Base-by-base conservation (phyloP, 306 rosid species). In the Quercus suber region DNA sequence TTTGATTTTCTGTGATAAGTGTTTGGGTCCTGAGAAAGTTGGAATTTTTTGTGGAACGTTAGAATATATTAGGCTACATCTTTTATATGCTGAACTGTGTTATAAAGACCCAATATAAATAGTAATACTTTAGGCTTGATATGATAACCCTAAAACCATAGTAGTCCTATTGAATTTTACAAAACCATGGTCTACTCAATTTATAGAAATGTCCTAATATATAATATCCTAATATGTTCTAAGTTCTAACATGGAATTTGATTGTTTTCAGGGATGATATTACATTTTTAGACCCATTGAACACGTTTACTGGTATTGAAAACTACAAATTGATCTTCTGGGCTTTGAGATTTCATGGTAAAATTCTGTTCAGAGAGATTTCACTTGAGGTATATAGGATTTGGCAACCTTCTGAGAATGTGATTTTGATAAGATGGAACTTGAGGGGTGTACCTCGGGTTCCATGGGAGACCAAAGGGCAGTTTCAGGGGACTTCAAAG, bases 331-430 rank as follows among this genome's bases (percentile, higher is more conserved):
- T 90, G 82, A 92, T 95, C 82, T 95, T 90, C 81, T 95, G 99
- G 99, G 99, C 98, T 27, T 83, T 95, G 75, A 81, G 98, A 75
- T 91, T 95, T 83, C 99, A 95, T 56, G 97, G 96, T 3, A 89
- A 79, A 74, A 84, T 95, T 73, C 78, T 95, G 78, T 92, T 95
- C 82, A 89, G 89, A 15, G 99, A 92, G 82, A 89, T 95, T 71
- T 87, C 86, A n/a, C 84, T 92, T 37, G 99, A 95, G 82, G 88
- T 92, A 2, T 88, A 79, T 73, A 78, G 94, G 86, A 89, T 92
- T 77, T 95, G 99, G 99, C 99, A 92, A 81, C 99, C 98, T 81
- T 90, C 97, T 17, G 95, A 92, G 91, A 95, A 92, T 79, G 92
- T 88, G 60, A 93, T 95, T 55, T 64, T 88, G 86, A 89, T 95